Conservation (phyloP, 176 grass and related monocot species). For the Thinopyrum elongatum region DNA sequence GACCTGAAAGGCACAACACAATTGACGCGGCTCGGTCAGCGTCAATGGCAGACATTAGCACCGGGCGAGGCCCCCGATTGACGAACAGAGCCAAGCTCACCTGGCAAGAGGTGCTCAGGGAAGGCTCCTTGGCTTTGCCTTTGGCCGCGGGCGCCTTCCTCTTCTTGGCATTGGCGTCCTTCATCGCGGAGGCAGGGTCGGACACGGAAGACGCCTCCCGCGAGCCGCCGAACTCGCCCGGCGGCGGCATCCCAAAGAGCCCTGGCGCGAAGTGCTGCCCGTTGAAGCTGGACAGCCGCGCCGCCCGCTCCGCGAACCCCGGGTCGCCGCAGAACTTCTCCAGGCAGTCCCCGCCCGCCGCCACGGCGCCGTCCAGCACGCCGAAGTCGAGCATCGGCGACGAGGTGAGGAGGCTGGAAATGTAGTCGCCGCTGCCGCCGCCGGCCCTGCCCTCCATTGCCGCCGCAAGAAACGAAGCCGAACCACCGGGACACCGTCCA, state of each 20-base stretch:
- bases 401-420: constrained; percentile 52
- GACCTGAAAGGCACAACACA: constrained; percentile 37
- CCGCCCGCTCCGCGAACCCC: constrained; percentile 66
- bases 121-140: constrained; percentile 68
- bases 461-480: background rate
- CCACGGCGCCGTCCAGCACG: background rate
- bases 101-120: constrained; percentile 40
- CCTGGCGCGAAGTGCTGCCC: constrained; percentile 38
- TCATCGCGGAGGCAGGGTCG: constrained; percentile 48
- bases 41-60: background rate
- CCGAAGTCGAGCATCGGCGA: constrained; percentile 42
- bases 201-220: constrained; percentile 73
- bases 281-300: constrained; percentile 68
- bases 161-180: constrained; percentile 72
- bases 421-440: constrained; percentile 35
- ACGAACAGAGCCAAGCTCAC: constrained; percentile 6
- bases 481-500: background rate
- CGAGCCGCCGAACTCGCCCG: constrained; percentile 36
- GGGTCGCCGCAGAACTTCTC: constrained; percentile 56
- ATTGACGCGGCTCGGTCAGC: background rate
- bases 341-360: constrained; percentile 34
- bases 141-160: constrained; percentile 57
- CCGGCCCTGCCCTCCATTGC: constrained; percentile 37
- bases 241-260: constrained; percentile 36
- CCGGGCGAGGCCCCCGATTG: background rate